Evolutionary conservation across 2,329 filamentous ascomycete species (phyloP), one percentile per base, ranked within the genome.

Genomic region (Paracoccidioides brasiliensis): DNA sequence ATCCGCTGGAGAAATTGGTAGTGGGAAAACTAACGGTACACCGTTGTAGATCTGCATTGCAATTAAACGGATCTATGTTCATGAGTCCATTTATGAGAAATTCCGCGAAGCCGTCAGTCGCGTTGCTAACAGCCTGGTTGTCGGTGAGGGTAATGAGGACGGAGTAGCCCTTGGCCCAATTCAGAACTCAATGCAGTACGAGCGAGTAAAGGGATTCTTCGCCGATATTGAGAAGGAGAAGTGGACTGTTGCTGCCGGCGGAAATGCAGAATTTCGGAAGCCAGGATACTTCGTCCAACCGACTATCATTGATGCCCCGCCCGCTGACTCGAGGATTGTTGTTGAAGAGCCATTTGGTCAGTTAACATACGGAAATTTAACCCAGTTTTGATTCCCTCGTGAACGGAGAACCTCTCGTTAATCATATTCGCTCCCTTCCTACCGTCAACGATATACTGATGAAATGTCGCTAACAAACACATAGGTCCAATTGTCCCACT

Each of bases 101-200:
- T 82, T 85, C 67, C 67, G 78, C 2, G 66, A 70, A 1, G 74
- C 70, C 1, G 60, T 78, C 45, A 69, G 75, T 4, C 69, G 72
- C 43, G 73, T 76, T 40, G 74, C 76, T 40, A 73, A 76, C 54
- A 58, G 57, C 2, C 57, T 74, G 33, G 69, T 70, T 52, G 62
- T 72, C 45, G 76, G 71, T 62, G 56, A 67, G 43, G 65, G 65
- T 56, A 68, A 62, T 59, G 66, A 77, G 55, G 73, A 68, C 52
- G 70, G 70, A 44, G 72, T 76, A 45, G 65, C 79, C 42, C 75
- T 81, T 55, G 79, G 81, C 0, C 84, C 84, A 0, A 68, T 86
- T 2, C 81, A 83, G 58, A 86, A 86, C 67, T 69, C 75, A 60
- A 78, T 81, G 76, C 84, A 86, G 66, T 86, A 76, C 63, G 78